Conservation (phyloP, 495 filamentous ascomycete species). For the Bacidia rubella region DNA sequence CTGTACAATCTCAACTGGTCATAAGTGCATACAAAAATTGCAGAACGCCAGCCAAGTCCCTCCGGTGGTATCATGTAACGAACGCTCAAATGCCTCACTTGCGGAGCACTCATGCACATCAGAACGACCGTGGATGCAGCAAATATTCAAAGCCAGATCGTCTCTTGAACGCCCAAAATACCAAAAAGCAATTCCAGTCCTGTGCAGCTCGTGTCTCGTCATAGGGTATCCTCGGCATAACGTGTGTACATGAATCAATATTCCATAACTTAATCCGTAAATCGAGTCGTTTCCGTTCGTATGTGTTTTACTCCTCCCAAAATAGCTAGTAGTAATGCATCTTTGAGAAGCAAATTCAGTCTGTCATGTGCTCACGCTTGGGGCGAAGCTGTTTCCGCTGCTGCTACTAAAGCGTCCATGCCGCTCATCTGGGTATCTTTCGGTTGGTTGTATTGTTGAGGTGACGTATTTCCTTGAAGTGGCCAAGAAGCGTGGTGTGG, state of each 20-base stretch:
- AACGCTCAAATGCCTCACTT: constrained; percentile 6
- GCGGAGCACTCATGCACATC: not conserved
- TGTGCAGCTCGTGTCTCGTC: not conserved
- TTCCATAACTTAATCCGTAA: too few species aligned
- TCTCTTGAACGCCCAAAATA: not conserved
- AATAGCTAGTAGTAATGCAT: not conserved
- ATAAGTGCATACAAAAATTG: not conserved
- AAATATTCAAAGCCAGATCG: not conserved
- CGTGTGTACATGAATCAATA: not conserved
- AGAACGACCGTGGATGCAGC: constrained; percentile 2
- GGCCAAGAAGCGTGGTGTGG: constrained; percentile 19
- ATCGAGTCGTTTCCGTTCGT: not conserved
- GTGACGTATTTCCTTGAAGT: constrained; percentile 5
- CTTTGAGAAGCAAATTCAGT: not conserved
- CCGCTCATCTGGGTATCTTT: constrained; percentile 47
- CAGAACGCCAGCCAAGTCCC: not conserved
- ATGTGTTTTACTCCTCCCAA: not conserved
- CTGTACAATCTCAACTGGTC: not conserved
- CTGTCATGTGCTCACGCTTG: not conserved
- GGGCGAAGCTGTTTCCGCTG: constrained; percentile 46
- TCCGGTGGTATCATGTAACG: constrained; percentile 8
- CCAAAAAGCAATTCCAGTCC: not conserved
- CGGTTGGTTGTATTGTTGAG: constrained; percentile 10
- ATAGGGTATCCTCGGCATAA: not conserved
- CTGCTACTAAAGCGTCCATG: constrained; percentile 75